These are phyloP conservation scores for Cardiosporidium cionae DNA, from an alignment of 169 alveolate species.

Conservation along the genomic window DNA sequence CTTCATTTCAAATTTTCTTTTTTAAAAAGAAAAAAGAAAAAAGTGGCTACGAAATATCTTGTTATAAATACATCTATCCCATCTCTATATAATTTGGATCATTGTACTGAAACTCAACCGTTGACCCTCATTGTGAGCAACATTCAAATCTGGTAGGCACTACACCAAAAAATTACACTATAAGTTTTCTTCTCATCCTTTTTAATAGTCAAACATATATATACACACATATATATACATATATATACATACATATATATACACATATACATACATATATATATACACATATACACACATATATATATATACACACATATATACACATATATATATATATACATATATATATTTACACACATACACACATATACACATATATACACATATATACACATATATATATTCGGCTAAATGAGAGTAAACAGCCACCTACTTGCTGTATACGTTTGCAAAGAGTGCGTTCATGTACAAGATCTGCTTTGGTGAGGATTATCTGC, in stretches of 20 bases:
- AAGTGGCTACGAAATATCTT: too few relatives aligned
- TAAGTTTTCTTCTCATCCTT: not conserved
- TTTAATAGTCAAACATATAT: not conserved
- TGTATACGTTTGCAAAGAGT: slow-evolving; percentile 2
- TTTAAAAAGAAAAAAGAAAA: too few relatives aligned
- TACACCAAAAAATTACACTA: not conserved
- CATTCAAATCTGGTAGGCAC: too few relatives aligned
- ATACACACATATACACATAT: not conserved
- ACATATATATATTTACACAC: not conserved
- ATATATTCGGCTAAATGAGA: too few relatives aligned
- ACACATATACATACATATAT: not conserved
- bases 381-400: not conserved
- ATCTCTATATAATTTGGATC: not conserved
- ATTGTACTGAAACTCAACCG: not conserved
- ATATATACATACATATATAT: not conserved
- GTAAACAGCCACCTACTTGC: not conserved
- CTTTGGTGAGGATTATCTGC: slow-evolving; percentile 35
- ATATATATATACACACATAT: not conserved
- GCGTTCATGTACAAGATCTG: slow-evolving; percentile 21
- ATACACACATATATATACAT: not conserved
- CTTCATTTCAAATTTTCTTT: too few relatives aligned
- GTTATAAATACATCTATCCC: too few relatives aligned
- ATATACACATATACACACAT: not conserved
- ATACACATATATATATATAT: not conserved
- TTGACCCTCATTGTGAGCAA: too few relatives aligned